phyloP scores from a whole-genome alignment of 208 protist species.

The Strigomonas culicis region DNA sequence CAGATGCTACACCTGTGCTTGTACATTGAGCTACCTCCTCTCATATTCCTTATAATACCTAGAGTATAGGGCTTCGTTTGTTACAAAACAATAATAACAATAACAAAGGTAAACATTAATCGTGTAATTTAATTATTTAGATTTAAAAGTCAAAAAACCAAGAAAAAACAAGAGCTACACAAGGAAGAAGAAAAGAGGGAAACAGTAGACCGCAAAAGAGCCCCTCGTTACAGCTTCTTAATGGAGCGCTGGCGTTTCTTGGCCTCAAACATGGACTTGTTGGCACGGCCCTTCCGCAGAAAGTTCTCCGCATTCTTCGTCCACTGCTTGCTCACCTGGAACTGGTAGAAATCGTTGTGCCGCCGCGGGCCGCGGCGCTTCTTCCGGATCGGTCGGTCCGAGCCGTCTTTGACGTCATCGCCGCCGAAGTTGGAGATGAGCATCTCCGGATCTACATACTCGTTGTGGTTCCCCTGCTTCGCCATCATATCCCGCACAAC shows the following conservation, averaged over 20 bases:
- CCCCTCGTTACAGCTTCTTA: conserved; percentile 55
- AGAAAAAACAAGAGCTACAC: conserved; percentile 7
- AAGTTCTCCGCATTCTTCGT: conserved; percentile 87
- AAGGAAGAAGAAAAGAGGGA: neutral
- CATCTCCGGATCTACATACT: conserved; percentile 32
- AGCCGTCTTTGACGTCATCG: conserved; percentile 38
- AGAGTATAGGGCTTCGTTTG: too few relatives aligned
- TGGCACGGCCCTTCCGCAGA: conserved; percentile 58
- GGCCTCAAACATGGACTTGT: conserved; percentile 80
- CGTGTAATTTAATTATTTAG: conserved; percentile 7
- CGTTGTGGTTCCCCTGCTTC: conserved; percentile 23
- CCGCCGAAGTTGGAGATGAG: conserved; percentile 72
- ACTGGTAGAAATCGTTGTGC: conserved; percentile 82
- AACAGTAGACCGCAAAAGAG: conserved; percentile 11
- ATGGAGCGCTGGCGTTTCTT: conserved; percentile 84
- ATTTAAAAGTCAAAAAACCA: neutral
- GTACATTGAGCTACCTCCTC: too few relatives aligned
- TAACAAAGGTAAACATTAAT: neutral
- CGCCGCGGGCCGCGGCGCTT: conserved; percentile 17
- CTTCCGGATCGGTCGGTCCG: conserved; percentile 65
- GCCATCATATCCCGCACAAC: conserved; percentile 64
- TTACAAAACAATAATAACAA: neutral
- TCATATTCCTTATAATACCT: neutral
- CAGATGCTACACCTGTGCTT: too few relatives aligned
- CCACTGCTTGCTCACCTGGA: conserved; percentile 85